Base-by-base conservation (phyloP, 345 rosid genomes). In the Citrus sp. region DNA sequence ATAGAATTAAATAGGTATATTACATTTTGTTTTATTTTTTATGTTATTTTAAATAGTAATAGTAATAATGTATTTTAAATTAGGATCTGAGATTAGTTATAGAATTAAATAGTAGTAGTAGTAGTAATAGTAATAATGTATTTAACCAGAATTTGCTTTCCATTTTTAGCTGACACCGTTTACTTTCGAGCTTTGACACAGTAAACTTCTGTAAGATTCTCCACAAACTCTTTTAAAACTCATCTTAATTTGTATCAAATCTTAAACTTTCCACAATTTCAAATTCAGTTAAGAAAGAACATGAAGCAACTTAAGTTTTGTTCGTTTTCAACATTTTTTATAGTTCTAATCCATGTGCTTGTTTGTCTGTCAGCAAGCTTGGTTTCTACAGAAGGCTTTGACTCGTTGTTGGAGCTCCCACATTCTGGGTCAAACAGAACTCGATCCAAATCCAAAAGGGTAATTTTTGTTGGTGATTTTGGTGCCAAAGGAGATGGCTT, bases 401-500 rank as follows among this genome's bases (percentile, higher is more conserved):
- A 90, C 6, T 84, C 96, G 80, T 78, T 82, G 22, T 84, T 92
- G 58, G 85, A 83, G 85, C 92, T 94, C 77, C 95, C 91, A 27
- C 83, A 70, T 70, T 81, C 88, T 67, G 86, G 76, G 74, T 79
- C 85, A 27, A 16, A 78, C 22, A 74, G 71, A 49, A 77, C 61
- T 86, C 82, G 89, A 84, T 77, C 86, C 86, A 85, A 82, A 82
- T 89, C 89, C 70, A 88, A 82, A 80, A 81, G 87, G 87, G 84
- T 88, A 72, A 80, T 94, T 35, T 79, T 77, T 80, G 82, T 92
- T 66, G 82, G 76, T 65, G 82, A 86, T 72, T 90, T 90, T 79
- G 97, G 97, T 69, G 98, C 97, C 46, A 80, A 38, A 56, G 97
- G 95, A 77, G 92, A 94, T 75, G 97, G 95, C 56, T 6, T 80